A percentile compares a stretch with the other conserved stretches of the same genome.
Evolutionary conservation across 2,329 filamentous ascomycete genomes (phyloP).

Genomic region (Sporothrix sp.): DNA sequence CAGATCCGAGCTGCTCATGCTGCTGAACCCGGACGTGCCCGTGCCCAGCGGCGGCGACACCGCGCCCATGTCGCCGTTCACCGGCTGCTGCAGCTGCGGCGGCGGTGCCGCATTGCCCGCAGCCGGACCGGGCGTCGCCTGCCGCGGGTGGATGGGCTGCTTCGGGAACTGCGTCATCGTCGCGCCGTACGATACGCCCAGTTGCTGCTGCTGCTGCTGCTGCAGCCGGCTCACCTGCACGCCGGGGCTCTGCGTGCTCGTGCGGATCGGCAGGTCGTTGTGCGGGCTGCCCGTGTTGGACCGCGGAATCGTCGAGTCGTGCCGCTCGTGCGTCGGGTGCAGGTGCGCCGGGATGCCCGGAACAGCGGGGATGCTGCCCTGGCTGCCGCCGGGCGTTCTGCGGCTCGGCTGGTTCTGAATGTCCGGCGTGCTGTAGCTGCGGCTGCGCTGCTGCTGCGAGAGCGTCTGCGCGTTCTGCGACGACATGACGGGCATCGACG

Average conservation of each 20-base stretch:
- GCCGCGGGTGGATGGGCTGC: conserved; percentile 43
- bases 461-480: conserved; percentile 41
- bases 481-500: conserved; percentile 69
- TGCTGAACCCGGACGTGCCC: conserved; percentile 25
- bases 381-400: conserved; percentile 45
- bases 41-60: conserved; percentile 28
- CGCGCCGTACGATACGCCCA: conserved; percentile 37
- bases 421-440: conserved; percentile 92
- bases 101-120: not conserved
- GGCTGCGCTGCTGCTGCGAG: conserved; percentile 60
- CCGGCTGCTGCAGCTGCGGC: conserved; percentile 19
- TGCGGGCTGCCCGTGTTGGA: conserved; percentile 75
- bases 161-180: conserved; percentile 47
- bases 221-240: conserved; percentile 52
- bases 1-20: conserved; percentile 29
- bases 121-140: conserved; percentile 33
- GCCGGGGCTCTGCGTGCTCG: conserved; percentile 62
- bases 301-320: conserved; percentile 58
- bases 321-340: conserved; percentile 40
- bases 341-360: conserved; percentile 67
- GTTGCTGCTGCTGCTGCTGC: conserved; percentile 27
- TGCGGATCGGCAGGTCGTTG: conserved; percentile 55
- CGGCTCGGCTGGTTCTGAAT: conserved; percentile 64
- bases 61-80: conserved; percentile 25
- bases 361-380: conserved; percentile 53